Percentiles rank a stretch among this genome's conserved stretches.
Conservation (phyloP, 2,329 filamentous ascomycete species). For the Aspergillus piperis region DNA sequence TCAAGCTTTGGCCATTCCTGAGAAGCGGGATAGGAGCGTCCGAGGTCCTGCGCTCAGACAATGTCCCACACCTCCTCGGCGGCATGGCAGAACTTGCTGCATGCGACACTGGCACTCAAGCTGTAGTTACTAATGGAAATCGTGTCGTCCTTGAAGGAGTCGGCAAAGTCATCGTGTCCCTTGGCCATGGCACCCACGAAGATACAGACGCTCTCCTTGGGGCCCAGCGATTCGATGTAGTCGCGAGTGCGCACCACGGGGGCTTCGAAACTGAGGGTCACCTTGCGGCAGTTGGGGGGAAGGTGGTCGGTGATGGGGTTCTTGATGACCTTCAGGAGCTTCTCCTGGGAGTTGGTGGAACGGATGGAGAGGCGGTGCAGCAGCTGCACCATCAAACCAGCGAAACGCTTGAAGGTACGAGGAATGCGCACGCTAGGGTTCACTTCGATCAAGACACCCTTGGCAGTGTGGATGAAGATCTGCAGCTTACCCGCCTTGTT, state of each 20-base stretch:
- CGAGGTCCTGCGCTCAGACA: conserved; percentile 58
- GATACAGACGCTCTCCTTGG: conserved; percentile 92
- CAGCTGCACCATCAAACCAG: conserved; percentile 96
- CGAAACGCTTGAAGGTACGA: conserved; percentile 97
- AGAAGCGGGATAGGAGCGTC: conserved; percentile 7
- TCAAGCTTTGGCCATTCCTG: conserved; percentile 20
- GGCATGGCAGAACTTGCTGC: conserved; percentile 99
- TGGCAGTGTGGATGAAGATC: conserved; percentile 97
- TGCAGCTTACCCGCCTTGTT: conserved; percentile 98
- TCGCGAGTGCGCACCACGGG: conserved; percentile 83
- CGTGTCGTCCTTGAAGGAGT: conserved; percentile 91
- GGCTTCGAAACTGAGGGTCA: conserved; percentile 93
- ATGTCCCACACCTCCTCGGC: conserved; percentile 96
- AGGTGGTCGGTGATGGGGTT: conserved; percentile 97
- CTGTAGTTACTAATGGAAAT: conserved; percentile 99
- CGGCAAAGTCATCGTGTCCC: conserved; percentile 91
- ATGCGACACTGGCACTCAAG: conserved; percentile 93
- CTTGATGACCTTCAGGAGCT: conserved; percentile 94
- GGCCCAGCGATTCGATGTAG: conserved; percentile 76
- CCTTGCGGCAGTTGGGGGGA: conserved; percentile 94
- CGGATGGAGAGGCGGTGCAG: conserved; percentile 94
- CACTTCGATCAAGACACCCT: conserved; percentile 95
- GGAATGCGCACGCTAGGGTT: conserved; percentile 98
- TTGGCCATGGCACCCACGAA: conserved; percentile 99
- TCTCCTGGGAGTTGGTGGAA: conserved; percentile 95